phyloP scores from a whole-genome alignment of 176 grass and related monocot genomes.

The Puya raimondii region DNA sequence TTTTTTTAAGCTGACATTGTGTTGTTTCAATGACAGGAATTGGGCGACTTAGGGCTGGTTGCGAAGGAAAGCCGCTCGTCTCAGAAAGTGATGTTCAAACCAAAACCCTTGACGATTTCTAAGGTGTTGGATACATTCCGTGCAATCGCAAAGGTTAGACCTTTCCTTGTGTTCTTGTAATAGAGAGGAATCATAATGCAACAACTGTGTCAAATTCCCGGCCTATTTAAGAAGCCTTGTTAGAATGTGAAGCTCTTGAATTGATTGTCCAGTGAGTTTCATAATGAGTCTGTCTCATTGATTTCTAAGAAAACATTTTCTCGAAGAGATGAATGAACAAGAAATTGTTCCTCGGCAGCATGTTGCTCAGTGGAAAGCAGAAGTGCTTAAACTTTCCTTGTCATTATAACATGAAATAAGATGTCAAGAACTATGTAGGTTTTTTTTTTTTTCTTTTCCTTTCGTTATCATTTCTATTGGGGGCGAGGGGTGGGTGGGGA shows the following conservation, averaged over 20 bases:
- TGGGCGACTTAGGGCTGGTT: slow-evolving; percentile 95
- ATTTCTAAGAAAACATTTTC: too few species aligned
- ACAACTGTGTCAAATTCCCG: too few species aligned
- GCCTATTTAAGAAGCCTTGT: too few species aligned
- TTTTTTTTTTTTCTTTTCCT: not conserved
- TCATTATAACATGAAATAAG: not conserved
- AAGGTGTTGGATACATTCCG: slow-evolving; percentile 68
- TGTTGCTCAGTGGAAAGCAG: not conserved
- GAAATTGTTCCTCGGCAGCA: not conserved
- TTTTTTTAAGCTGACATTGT: not conserved
- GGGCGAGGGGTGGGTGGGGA: not conserved
- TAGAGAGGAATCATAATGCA: too few species aligned
- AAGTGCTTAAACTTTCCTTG: not conserved
- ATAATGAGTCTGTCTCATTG: too few species aligned
- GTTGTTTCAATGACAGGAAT: slow-evolving; percentile 41
- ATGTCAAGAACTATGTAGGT: not conserved
- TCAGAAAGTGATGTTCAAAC: slow-evolving; percentile 86
- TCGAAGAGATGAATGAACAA: not conserved
- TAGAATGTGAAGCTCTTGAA: too few species aligned
- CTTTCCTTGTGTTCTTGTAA: not conserved
- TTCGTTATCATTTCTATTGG: too few species aligned
- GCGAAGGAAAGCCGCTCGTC: slow-evolving; percentile 90
- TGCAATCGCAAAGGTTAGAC: slow-evolving; percentile 75
- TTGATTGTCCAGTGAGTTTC: too few species aligned
- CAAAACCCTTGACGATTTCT: slow-evolving; percentile 66